Base-by-base conservation (phyloP, 345 rosid species). In the Eutrema yunnanense region DNA sequence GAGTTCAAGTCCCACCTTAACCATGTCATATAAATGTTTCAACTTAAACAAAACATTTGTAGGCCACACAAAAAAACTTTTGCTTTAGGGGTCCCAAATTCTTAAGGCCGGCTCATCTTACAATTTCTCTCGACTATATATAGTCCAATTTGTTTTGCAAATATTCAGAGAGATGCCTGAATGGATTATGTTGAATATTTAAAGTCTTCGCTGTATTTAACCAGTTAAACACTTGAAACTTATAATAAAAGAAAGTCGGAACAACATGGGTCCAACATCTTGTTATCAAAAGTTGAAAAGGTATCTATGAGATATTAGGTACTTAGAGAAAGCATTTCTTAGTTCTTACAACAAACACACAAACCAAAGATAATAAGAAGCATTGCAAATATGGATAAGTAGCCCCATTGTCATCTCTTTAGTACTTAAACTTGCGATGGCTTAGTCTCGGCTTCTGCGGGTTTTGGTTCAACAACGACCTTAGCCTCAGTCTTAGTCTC, bases 231-330 rank as follows among this genome's bases (percentile, higher is more conserved):
- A 61, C 43, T 46, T 53, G 1, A 62, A 41, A 54, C 12, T n/a
- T 13, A 19, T 44, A 33, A n/a, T 33, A 19, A 65, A 34, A 55
- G 54, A 65, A 73, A 47, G 58, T 48, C 19, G 60, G 44, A 38
- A 42, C 66, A 40, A 73, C 77, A 16, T 16, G 77, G 62, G 60
- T 57, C 66, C 66, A 73, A 65, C 44, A 73, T 48, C 59, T 56
- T 64, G 26, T 65, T 40, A 29, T 19, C 58, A 16, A 37, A 43
- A 48, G 77, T 56, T 55, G 64, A 73, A 65, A 65, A 56, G 14
- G n/a, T 47, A 27, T 44, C 32, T 49, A 42, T 43, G 43, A 55
- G 43, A n/a, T 63, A 72, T 33, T 42, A 19, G 8, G 47, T 62
- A 27, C n/a, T 19, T 71, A 62, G 36, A 55, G 27, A 65, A 73